Evolutionary conservation across 768 basidiomycete species (phyloP).

Genomic region (Tephrocybe sp.): DNA sequence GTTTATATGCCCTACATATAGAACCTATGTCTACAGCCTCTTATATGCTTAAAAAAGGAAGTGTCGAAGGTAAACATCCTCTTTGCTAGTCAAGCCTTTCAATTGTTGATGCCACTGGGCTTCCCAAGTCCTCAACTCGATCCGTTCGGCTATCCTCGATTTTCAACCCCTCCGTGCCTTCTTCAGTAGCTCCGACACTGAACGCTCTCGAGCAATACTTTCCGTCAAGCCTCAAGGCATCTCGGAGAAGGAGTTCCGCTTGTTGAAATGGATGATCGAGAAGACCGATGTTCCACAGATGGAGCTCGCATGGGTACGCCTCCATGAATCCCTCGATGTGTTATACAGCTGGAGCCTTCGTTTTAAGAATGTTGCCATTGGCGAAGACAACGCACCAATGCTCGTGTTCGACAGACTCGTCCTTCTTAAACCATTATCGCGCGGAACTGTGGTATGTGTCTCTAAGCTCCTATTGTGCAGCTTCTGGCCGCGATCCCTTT

Average conservation of each 20-base stretch:
- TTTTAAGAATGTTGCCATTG: no score
- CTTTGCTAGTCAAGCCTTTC: no score
- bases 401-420: constrained; percentile 13
- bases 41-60: no score
- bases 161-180: constrained; percentile 3
- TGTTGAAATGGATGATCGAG: constrained; percentile 8
- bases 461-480: no score
- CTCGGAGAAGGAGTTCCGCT: constrained; percentile 8
- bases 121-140: neutral
- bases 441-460: constrained; percentile 12
- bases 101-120: no score
- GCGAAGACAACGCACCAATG: constrained; percentile 7
- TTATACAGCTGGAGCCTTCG: neutral
- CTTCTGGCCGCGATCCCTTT: no score
- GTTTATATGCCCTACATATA: no score
- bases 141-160: constrained; percentile 14
- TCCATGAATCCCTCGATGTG: neutral
- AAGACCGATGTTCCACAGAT: constrained; percentile 11
- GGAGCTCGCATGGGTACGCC: constrained; percentile 16
- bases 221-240: no score
- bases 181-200: neutral
- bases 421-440: constrained; percentile 13
- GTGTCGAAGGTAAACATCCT: no score
- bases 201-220: no score
- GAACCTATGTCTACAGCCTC: no score